Evolutionary conservation across 163 green algal genomes (phyloP), one percentile per base, ranked within the genome.

Genomic region (Scenedesmus sp.): DNA sequence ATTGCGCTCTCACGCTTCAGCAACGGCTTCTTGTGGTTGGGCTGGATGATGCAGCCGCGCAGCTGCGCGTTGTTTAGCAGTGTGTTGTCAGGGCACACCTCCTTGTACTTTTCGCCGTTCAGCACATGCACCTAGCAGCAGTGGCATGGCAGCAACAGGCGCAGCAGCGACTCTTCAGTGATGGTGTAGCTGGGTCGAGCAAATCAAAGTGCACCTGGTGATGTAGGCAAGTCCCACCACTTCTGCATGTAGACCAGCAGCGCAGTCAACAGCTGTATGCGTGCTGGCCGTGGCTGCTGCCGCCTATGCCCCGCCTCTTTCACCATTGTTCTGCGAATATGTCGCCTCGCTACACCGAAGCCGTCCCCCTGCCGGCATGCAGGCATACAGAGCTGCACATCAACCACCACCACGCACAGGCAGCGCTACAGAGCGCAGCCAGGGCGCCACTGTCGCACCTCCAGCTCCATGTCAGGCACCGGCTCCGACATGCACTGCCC

Each of bases 71-170:
- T 85, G 33, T 86, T 92, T 20, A 95, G 92, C 51, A 96, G 91
- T 49, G 91, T 94, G 90, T 95, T 95, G 86, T 96, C 94, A 3
- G 94, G 92, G 76, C 94, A 96, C 16, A 96, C 89, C 93, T 96
- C 94, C 73, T 93, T 93, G 92, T 96, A 96, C 92, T 95, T 96
- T 87, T 96, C 94, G n/a, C 94, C 93, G 73, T 95, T 96, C 13
- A 96, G 87, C 59, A 95, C 92, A 78, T 95, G 93, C 49, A 95
- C 85, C 94, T 96, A 87, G 24, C 65, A 76, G 30, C 59, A 81
- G 22, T 15, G 72, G 16, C 35, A 80, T 30, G 26, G 22, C 16
- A 80, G 22, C 42, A 61, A 33, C 20, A 59, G 10, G 18, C n/a
- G n/a, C 15, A 44, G 18, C 1, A 78, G 7, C 22, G 22, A 78